Evolutionary conservation across 129 eudicot species (phyloP).

Genomic region (Arctium minus): DNA sequence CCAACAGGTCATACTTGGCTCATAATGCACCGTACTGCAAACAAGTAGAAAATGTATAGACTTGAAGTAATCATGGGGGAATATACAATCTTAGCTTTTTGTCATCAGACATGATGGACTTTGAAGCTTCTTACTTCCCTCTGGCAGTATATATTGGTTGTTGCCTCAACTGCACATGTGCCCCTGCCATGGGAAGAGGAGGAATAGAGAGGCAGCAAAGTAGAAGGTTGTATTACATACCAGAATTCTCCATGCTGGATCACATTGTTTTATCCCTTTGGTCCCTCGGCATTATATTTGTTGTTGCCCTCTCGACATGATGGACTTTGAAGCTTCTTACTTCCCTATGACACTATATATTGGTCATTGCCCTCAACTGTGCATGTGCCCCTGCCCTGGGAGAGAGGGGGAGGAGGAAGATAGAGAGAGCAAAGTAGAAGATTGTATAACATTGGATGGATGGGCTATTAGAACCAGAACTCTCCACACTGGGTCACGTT

Average conservation of each 20-base stretch:
- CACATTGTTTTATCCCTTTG: slow-evolving; percentile 9
- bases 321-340: neutral
- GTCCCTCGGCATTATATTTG: neutral
- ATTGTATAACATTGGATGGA: neutral
- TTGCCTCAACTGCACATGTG: neutral
- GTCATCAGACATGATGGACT: neutral
- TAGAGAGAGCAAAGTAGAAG: neutral
- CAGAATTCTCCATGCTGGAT: neutral
- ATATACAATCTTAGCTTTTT: neutral
- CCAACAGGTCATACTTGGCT: slow-evolving; percentile 5
- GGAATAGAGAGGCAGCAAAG: neutral
- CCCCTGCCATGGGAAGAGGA: neutral
- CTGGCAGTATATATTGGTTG: neutral
- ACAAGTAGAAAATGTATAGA: slow-evolving; percentile 3
- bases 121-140: neutral
- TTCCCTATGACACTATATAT: neutral
- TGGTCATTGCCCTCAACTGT: neutral
- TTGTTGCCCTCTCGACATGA: neutral
- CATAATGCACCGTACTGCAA: neutral
- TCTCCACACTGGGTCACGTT: neutral
- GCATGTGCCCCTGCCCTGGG: neutral
- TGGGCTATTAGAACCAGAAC: neutral
- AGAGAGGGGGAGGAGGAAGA: neutral
- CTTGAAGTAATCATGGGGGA: neutral
- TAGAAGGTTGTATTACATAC: neutral